These are phyloP conservation scores for Penicillium sp. DNA, from an alignment of 2,329 filamentous ascomycete species.

Conservation along the genomic window DNA sequence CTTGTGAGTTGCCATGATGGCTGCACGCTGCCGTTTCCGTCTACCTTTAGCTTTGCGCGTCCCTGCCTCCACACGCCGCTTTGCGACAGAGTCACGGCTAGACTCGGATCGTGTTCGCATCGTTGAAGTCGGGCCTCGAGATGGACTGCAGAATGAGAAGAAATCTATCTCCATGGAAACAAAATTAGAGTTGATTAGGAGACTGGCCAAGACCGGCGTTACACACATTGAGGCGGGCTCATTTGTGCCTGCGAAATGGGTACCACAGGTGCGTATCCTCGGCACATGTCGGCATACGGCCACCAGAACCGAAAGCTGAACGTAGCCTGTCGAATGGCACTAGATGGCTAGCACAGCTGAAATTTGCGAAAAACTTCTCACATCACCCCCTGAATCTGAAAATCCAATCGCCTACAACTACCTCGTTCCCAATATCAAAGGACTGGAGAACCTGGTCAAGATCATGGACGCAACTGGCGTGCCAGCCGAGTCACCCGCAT, in stretches of 20 bases:
- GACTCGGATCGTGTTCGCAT: constrained; percentile 49
- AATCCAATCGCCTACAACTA: constrained; percentile 59
- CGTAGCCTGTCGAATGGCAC: neutral
- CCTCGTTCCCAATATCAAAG: constrained; percentile 59
- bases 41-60: constrained; percentile 28
- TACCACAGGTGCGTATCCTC: constrained; percentile 45
- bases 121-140: constrained; percentile 51
- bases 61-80: constrained; percentile 24
- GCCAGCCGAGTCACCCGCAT: constrained; percentile 27
- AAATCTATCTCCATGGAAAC: constrained; percentile 45
- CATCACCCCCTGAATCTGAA: constrained; percentile 46
- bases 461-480: constrained; percentile 44
- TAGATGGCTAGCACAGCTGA: constrained; percentile 62
- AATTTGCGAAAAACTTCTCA: constrained; percentile 53
- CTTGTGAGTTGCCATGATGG: constrained; percentile 23
- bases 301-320: neutral
- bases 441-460: constrained; percentile 56
- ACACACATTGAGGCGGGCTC: constrained; percentile 51
- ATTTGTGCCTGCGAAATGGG: constrained; percentile 52
- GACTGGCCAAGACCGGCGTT: constrained; percentile 46
- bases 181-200: constrained; percentile 48
- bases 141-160: constrained; percentile 52
- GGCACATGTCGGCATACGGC: neutral
- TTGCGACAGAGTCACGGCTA: constrained; percentile 40
- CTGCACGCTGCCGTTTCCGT: constrained; percentile 23